Percentiles rank a stretch among this genome's conserved stretches.
These are phyloP conservation scores for Claviceps sp. DNA, from an alignment of 2,329 filamentous ascomycete genomes.

Conservation along the genomic window DNA sequence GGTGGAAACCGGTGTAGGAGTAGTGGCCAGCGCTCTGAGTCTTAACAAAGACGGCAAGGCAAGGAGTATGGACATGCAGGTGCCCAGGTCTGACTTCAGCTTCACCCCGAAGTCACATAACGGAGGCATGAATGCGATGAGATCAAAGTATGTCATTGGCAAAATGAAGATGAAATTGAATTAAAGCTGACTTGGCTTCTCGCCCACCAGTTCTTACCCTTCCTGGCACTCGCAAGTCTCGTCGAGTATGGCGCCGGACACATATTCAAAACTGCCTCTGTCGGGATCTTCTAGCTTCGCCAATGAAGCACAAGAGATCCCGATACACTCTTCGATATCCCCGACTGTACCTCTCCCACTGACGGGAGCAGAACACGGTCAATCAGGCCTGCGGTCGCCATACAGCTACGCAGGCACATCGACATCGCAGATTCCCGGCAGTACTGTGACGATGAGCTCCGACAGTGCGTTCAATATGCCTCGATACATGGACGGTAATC, in stretches of 20 bases:
- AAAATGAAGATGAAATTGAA: constrained; percentile 12
- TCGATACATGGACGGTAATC: constrained; percentile 40
- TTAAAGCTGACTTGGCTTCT: constrained; percentile 9
- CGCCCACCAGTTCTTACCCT: constrained; percentile 45
- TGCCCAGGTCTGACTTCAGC: constrained; percentile 43
- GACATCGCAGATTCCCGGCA: constrained; percentile 35
- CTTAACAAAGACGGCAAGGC: constrained; percentile 42
- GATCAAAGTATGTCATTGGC: constrained; percentile 40
- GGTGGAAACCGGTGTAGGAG: constrained; percentile 48
- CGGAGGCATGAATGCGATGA: constrained; percentile 37
- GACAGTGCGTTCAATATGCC: constrained; percentile 39
- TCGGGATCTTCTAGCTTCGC: constrained; percentile 33
- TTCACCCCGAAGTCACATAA: constrained; percentile 45
- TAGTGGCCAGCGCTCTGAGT: constrained; percentile 42
- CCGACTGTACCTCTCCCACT: constrained; percentile 40
- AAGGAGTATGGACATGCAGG: constrained; percentile 36
- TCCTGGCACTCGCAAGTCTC: constrained; percentile 42
- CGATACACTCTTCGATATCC: constrained; percentile 36
- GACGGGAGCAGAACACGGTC: constrained; percentile 32
- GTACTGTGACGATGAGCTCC: constrained; percentile 20
- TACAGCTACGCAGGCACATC: constrained; percentile 41
- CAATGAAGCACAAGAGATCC: constrained; percentile 39
- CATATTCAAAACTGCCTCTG: constrained; percentile 40
- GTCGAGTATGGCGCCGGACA: constrained; percentile 34
- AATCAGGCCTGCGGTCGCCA: constrained; percentile 35